Evolutionary conservation across 768 basidiomycete species (phyloP).

Genomic region (Vararia minispora): DNA sequence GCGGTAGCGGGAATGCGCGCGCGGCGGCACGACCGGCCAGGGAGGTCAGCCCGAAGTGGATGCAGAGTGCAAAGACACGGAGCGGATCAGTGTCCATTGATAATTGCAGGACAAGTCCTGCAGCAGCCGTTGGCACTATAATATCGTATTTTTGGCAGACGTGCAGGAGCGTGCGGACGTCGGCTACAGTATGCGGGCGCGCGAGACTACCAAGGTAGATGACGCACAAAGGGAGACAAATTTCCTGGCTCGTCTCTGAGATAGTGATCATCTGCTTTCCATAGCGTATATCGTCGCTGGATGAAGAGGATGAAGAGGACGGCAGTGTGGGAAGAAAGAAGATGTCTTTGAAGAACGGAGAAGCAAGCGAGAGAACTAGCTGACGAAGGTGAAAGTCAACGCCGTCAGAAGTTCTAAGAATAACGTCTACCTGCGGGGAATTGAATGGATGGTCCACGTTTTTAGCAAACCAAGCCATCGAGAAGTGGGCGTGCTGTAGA

Average conservation of each 20-base stretch:
- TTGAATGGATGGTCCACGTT: too few species aligned
- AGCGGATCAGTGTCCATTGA: slow-evolving; percentile 6
- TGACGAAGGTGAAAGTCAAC: slow-evolving; percentile 8
- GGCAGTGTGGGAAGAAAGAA: slow-evolving; percentile 3
- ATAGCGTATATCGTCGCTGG: too few species aligned
- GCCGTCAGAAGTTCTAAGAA: slow-evolving; percentile 2
- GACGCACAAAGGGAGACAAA: too few species aligned
- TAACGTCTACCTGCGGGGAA: slow-evolving; percentile 1
- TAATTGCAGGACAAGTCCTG: not conserved
- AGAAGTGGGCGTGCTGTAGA: too few species aligned
- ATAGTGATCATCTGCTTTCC: too few species aligned
- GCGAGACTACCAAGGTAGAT: too few species aligned
- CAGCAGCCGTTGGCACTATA: not conserved
- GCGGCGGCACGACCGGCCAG: slow-evolving; percentile 1
- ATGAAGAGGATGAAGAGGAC: too few species aligned
- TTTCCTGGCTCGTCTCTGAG: too few species aligned
- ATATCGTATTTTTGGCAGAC: slow-evolving; percentile 10
- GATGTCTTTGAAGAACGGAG: slow-evolving; percentile 4
- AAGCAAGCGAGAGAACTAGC: slow-evolving; percentile 6
- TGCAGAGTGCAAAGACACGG: slow-evolving; percentile 7
- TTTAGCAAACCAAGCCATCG: too few species aligned
- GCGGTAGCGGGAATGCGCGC: not conserved
- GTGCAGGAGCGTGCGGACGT: slow-evolving; percentile 1
- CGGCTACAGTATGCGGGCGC: not conserved
- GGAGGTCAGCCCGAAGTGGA: not conserved